Conservation (phyloP, 1,284 basidiomycete genomes). For the Trichosporon faecale region DNA sequence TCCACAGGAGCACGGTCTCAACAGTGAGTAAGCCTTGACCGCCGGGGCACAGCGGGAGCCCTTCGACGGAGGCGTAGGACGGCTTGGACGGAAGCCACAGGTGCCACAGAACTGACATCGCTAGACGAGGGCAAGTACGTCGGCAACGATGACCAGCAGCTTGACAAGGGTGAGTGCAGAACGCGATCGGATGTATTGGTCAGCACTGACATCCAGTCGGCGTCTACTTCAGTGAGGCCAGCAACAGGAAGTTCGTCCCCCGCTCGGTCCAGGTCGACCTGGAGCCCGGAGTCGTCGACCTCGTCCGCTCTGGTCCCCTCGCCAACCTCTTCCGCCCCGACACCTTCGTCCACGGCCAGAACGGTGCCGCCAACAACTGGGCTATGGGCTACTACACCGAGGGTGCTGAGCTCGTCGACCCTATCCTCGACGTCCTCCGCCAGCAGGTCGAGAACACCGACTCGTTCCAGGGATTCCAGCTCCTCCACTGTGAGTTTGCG, state of each 20-base stretch:
- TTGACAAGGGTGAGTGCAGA: conserved; percentile 37
- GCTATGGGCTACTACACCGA: conserved; percentile 69
- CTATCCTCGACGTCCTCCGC: conserved; percentile 65
- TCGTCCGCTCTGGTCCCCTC: conserved; percentile 57
- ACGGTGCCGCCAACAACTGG: conserved; percentile 59
- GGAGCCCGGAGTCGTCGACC: conserved; percentile 84
- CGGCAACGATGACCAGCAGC: conserved; percentile 42
- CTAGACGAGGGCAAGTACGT: conserved; percentile 42
- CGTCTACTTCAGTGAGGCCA: conserved; percentile 53
- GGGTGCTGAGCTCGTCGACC: conserved; percentile 64
- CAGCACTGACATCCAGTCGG: conserved; percentile 30
- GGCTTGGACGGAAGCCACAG: not conserved
- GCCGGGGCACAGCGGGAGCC: not conserved
- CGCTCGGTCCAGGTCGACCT: conserved; percentile 86
- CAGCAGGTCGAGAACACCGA: conserved; percentile 77
- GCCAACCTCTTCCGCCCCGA: conserved; percentile 76
- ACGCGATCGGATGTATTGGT: not conserved
- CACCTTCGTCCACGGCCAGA: conserved; percentile 74
- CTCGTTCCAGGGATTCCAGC: conserved; percentile 87
- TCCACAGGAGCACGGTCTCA: conserved; percentile 45
- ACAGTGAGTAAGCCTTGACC: conserved; percentile 30
- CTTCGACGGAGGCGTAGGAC: not conserved
- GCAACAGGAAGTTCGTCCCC: conserved; percentile 68
- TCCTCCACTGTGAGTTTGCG: conserved; percentile 65
- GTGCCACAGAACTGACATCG: conserved; percentile 1